Evolutionary conservation across 208 protist species (phyloP).

Genomic region (Trypanosoma boissoni): DNA sequence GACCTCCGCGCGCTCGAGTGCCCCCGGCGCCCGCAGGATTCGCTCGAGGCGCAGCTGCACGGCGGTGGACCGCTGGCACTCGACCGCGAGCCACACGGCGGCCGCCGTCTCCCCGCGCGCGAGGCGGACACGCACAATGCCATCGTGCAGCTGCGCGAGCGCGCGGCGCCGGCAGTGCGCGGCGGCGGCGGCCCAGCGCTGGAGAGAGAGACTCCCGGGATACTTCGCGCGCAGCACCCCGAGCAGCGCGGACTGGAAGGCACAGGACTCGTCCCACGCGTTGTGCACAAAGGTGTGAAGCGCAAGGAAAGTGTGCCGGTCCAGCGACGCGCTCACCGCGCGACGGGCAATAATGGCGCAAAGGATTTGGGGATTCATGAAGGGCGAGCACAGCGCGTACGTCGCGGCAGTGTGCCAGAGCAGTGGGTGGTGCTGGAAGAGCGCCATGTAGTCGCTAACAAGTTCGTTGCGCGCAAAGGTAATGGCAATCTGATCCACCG

Average conservation of each 20-base stretch:
- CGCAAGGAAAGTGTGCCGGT: constrained; percentile 33
- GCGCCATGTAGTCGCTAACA: constrained; percentile 38
- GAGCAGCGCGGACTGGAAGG: constrained; percentile 42
- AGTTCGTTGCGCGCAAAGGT: constrained; percentile 64
- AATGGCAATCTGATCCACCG: constrained; percentile 36
- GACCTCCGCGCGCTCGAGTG: constrained; percentile 38
- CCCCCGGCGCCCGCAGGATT: constrained; percentile 28
- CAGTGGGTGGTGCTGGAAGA: constrained; percentile 40
- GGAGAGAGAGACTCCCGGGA: constrained; percentile 40
- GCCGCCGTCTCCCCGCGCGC: constrained; percentile 29
- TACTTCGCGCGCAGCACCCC: constrained; percentile 34
- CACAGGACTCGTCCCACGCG: constrained; percentile 41
- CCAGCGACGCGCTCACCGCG: constrained; percentile 31
- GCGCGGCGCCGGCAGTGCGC: constrained; percentile 47
- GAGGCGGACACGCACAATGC: constrained; percentile 40
- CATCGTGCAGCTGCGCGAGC: constrained; percentile 35
- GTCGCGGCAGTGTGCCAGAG: constrained; percentile 59
- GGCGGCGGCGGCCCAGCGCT: constrained; percentile 50
- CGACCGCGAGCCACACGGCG: constrained; percentile 71
- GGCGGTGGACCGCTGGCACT: constrained; percentile 39
- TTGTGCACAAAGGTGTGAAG: constrained; percentile 48
- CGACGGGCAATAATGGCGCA: constrained; percentile 32
- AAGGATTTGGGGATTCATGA: constrained; percentile 57
- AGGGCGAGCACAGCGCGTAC: constrained; percentile 69
- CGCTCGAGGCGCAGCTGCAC: constrained; percentile 49